Percentiles rank a stretch among this genome's conserved stretches.
Evolutionary conservation across 2,329 filamentous ascomycete species (phyloP).

Genomic region (Calonectria multiphialidica): DNA sequence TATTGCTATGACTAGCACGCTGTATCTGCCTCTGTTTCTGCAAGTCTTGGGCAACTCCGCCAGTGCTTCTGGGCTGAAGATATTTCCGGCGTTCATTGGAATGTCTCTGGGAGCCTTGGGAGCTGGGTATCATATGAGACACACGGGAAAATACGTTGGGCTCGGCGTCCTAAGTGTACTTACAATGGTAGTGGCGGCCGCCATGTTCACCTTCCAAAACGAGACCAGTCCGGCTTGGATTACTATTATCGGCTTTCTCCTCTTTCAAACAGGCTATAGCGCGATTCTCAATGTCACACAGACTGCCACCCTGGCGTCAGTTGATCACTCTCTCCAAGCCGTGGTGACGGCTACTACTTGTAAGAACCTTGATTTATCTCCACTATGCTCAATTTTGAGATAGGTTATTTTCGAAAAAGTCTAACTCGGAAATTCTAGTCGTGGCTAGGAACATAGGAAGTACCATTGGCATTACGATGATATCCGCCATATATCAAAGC

Average conservation of each 20-base stretch:
- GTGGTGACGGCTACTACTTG: slow-evolving; percentile 18
- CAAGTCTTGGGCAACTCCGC: slow-evolving; percentile 74
- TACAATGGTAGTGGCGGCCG: not conserved
- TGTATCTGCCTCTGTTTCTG: slow-evolving; percentile 69
- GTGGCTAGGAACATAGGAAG: slow-evolving; percentile 11
- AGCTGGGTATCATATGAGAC: slow-evolving; percentile 77
- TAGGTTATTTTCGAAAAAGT: not conserved
- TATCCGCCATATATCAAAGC: slow-evolving; percentile 20
- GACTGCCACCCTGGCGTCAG: slow-evolving; percentile 7
- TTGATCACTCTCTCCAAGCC: slow-evolving; percentile 17
- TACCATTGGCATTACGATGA: slow-evolving; percentile 21
- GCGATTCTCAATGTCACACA: slow-evolving; percentile 66
- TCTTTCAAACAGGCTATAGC: slow-evolving; percentile 77
- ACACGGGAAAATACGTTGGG: slow-evolving; percentile 72
- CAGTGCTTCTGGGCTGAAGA: slow-evolving; percentile 73
- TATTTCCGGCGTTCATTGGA: slow-evolving; percentile 77
- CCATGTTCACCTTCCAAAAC: not conserved
- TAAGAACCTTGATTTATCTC: not conserved
- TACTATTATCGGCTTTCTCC: slow-evolving; percentile 58
- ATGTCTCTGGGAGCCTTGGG: slow-evolving; percentile 74
- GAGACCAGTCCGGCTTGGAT: not conserved
- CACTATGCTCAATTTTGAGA: not conserved
- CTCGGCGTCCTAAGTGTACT: slow-evolving; percentile 49
- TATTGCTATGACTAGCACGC: slow-evolving; percentile 79
- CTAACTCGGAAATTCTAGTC: not conserved